A percentile compares a stretch with the other conserved stretches of the same genome.
Evolutionary conservation across 169 alveolate genomes (phyloP).

Genomic region (Theileria luwenshuni): DNA sequence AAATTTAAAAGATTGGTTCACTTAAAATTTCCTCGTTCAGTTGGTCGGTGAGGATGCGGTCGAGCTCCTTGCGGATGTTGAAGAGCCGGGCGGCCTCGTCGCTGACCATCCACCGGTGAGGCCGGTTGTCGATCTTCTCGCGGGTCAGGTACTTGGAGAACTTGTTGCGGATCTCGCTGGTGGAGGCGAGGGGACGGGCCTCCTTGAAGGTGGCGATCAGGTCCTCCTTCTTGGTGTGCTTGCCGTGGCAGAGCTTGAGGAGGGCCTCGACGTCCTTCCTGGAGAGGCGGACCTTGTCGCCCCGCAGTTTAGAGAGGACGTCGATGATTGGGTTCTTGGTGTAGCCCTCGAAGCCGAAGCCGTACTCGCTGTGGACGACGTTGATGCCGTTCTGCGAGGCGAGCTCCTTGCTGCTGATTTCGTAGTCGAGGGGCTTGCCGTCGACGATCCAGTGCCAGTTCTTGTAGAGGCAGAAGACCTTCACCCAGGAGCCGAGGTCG

Average conservation of each 20-base stretch:
- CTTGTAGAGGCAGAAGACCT: constrained; percentile 54
- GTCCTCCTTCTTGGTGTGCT: constrained; percentile 58
- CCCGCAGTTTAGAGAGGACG: constrained; percentile 35
- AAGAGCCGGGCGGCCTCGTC: constrained; percentile 61
- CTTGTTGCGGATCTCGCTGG: constrained; percentile 40
- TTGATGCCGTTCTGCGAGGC: constrained; percentile 55
- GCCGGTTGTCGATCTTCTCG: constrained; percentile 59
- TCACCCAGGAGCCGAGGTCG: constrained; percentile 44
- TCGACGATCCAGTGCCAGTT: constrained; percentile 73
- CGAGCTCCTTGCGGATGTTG: constrained; percentile 55
- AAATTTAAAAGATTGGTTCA: constrained; percentile 3
- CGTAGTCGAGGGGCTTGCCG: constrained; percentile 53
- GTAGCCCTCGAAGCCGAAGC: constrained; percentile 69
- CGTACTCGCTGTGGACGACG: constrained; percentile 37
- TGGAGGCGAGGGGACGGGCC: constrained; percentile 46
- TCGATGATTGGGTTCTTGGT: constrained; percentile 60
- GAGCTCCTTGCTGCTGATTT: constrained; percentile 47
- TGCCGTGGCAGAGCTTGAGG: constrained; percentile 63
- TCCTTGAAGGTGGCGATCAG: constrained; percentile 57
- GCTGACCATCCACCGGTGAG: constrained; percentile 68
- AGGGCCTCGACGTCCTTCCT: constrained; percentile 62
- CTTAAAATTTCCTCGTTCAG: constrained; percentile 19
- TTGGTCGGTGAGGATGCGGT: constrained; percentile 39
- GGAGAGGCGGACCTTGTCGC: constrained; percentile 38
- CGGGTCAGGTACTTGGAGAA: constrained; percentile 58